Conservation (phyloP, 495 filamentous ascomycete genomes). For the Poronia punctata region DNA sequence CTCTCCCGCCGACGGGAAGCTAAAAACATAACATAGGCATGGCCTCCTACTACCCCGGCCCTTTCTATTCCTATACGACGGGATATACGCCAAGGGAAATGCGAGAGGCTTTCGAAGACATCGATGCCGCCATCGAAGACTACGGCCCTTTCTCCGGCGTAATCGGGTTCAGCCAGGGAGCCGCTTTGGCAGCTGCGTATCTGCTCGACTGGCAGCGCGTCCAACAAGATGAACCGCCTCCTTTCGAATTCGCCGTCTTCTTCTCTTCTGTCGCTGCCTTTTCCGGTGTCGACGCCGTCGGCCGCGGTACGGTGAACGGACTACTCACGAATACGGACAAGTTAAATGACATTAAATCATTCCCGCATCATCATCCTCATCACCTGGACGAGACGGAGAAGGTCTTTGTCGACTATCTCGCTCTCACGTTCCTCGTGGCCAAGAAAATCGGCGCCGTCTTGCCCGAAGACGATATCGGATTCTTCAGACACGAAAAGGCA, state of each 20-base stretch:
- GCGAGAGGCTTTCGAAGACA: conserved; percentile 3
- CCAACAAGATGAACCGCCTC: neutral
- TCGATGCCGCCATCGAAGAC: conserved; percentile 11
- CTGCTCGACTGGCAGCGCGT: conserved; percentile 4
- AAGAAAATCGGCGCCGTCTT: neutral
- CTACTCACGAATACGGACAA: conserved; percentile 1
- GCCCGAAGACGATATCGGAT: neutral
- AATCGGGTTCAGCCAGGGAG: conserved; percentile 35
- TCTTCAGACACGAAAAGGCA: neutral
- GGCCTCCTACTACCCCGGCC: neutral
- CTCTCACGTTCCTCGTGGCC: neutral
- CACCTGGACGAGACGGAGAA: neutral
- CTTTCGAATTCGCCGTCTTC: neutral
- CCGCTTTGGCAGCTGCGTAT: conserved; percentile 19
- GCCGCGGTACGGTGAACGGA: neutral
- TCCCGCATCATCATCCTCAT: neutral
- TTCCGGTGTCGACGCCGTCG: neutral
- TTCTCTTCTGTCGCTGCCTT: neutral
- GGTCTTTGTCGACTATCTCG: neutral
- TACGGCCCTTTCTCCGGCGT: conserved; percentile 32
- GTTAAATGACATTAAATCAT: neutral
- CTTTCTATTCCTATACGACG: conserved; percentile 2
- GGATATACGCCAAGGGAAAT: conserved; percentile 2
- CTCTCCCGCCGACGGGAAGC: neutral
- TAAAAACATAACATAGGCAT: neutral